These are phyloP conservation scores for Metarhizium anisopliae DNA, from an alignment of 2,329 filamentous ascomycete species.

Conservation along the genomic window DNA sequence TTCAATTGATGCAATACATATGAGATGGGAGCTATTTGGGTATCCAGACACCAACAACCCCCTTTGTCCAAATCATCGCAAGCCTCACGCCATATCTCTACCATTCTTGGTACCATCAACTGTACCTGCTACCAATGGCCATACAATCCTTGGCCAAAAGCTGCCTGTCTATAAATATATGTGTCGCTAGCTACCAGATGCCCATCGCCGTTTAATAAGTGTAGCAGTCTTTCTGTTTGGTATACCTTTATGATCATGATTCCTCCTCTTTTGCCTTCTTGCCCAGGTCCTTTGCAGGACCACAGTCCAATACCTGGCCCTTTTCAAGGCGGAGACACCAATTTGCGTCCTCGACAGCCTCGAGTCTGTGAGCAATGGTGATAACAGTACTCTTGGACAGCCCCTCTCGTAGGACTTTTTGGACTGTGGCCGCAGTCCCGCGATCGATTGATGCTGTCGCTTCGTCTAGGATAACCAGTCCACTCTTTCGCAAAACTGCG, in stretches of 20 bases:
- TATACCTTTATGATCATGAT: neutral
- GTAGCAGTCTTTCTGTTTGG: too few species aligned
- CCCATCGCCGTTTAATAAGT: too few species aligned
- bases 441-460: constrained; percentile 56
- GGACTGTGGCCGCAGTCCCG: constrained; percentile 48
- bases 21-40: too few species aligned
- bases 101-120: too few species aligned
- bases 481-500: constrained; percentile 50
- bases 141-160: too few species aligned
- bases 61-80: too few species aligned
- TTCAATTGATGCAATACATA: too few species aligned
- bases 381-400: constrained; percentile 50
- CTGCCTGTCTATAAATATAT: too few species aligned
- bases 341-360: constrained; percentile 51
- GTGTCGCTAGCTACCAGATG: too few species aligned
- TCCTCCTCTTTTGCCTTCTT: neutral
- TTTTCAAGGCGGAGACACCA: constrained; percentile 45
- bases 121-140: too few species aligned
- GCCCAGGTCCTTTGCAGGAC: constrained; percentile 23
- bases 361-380: constrained; percentile 56
- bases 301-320: constrained; percentile 41
- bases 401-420: constrained; percentile 47
- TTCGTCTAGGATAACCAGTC: constrained; percentile 55
- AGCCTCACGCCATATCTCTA: too few species aligned
- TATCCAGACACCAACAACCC: too few species aligned